Base-by-base conservation (phyloP, 2,329 filamentous ascomycete species). In the Neofusicoccum kwambonambiense region DNA sequence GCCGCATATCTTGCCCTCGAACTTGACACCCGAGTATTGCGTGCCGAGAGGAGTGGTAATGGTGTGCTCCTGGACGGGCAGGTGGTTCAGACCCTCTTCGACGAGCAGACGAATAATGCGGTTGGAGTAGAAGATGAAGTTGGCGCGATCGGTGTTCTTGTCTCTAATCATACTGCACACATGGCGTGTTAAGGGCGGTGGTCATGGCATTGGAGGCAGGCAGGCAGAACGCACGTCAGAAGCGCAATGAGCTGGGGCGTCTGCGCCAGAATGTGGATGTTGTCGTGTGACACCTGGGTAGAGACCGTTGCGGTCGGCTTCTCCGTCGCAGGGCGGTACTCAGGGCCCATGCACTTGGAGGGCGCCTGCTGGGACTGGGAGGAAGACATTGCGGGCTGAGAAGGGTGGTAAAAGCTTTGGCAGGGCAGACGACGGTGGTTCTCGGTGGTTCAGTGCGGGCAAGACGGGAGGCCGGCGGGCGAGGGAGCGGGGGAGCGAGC, bases 51-150 rank as follows among this genome's bases (percentile, higher is more conserved):
- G 95, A 6, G 95, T 98, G 47, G 90, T 96, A 73, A 99, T 90
- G 35, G 89, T 88, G 73, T 96, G 92, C 74, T 92, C 90, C 61
- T 96, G 88, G 17, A 96, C 92, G 1, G 95, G 95, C 47, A 99
- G 86, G 77, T 99, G 95, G 78, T 99, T 99, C 63, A 99, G 84
- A 3, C 95, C 95, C 80, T 99, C 95, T 79, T 99, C 95, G 45
- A 99, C 95, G 6, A 99, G 86, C 47, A 99, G 85, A 37, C 95
- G 92, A 77, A 98, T 98, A 77, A 99, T 98, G 66, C 95, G 89
- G 80, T 99, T 99, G 49, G 93, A 97, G 82, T 98, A 97, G 81
- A 99, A 99, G 75, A 99, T 97, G 78, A 99, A 99, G 79, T 99
- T 95, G 68, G 93, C 95, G 66, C 95, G 90, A 64, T 90, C 87